Conservation (phyloP, 768 basidiomycete species). For the Pleurotus eryngii region DNA sequence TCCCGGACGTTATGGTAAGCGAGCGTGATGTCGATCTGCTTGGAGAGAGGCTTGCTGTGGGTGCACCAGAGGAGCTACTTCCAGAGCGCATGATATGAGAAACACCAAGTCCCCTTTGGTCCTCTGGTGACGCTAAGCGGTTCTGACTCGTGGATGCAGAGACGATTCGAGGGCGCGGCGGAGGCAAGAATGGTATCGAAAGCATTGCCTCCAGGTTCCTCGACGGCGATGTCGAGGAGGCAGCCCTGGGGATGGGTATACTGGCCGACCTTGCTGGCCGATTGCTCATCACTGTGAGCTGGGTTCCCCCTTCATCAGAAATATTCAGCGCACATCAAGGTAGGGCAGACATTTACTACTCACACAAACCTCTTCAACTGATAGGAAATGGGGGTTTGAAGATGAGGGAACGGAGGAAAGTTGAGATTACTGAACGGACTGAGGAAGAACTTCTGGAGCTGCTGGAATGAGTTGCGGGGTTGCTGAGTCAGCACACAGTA, state of each 20-base stretch:
- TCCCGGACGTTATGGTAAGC: constrained; percentile 31
- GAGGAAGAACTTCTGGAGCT: too few relatives aligned
- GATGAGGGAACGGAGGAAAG: too few relatives aligned
- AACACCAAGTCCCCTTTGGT: constrained; percentile 33
- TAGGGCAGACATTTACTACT: background rate
- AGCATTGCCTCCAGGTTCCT: constrained; percentile 66
- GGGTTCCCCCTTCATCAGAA: background rate
- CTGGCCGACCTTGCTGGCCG: constrained; percentile 62
- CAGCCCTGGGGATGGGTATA: constrained; percentile 61
- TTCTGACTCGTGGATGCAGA: constrained; percentile 21
- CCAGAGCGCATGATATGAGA: constrained; percentile 36
- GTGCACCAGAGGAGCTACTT: constrained; percentile 10
- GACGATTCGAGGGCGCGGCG: constrained; percentile 32
- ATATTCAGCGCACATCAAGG: background rate
- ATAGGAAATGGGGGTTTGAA: background rate
- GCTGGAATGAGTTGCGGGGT: too few relatives aligned
- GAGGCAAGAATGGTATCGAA: constrained; percentile 51
- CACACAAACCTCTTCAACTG: background rate
- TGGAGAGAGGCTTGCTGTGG: constrained; percentile 26
- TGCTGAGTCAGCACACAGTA: too few relatives aligned
- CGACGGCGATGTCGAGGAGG: constrained; percentile 41
- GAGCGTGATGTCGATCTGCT: constrained; percentile 42
- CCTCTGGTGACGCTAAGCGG: constrained; percentile 27
- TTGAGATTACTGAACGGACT: too few relatives aligned
- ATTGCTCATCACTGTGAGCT: constrained; percentile 33